A percentile compares a stretch with the other conserved stretches of the same genome.
Conservation (phyloP, 169 alveolate species). For the Plasmodium ovale region DNA sequence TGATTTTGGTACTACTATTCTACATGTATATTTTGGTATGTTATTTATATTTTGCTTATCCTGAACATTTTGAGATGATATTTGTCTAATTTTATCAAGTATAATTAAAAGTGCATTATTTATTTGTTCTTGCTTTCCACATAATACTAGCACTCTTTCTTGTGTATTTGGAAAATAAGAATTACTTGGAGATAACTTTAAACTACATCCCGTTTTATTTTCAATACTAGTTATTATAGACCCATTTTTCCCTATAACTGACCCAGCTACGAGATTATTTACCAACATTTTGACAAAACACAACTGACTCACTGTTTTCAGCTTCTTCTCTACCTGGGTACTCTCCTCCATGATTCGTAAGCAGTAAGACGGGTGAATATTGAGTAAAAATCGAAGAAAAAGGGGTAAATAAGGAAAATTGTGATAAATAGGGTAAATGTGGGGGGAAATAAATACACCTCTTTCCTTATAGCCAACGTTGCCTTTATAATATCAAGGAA, state of each 20-base stretch:
- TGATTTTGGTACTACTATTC: slow-evolving; percentile 75
- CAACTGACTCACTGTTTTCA: slow-evolving; percentile 1
- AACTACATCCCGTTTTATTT: slow-evolving; percentile 72
- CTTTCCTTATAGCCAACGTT: background rate
- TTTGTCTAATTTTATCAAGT: slow-evolving; percentile 61
- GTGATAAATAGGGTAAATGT: too few species aligned
- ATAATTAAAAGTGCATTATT: slow-evolving; percentile 59
- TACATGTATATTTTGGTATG: slow-evolving; percentile 56
- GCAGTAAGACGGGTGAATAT: background rate
- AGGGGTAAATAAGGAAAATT: background rate
- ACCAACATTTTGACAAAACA: slow-evolving; percentile 74
- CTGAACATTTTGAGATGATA: slow-evolving; percentile 4
- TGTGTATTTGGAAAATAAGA: slow-evolving; percentile 75
- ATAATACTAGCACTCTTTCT: slow-evolving; percentile 56
- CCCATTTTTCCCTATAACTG: slow-evolving; percentile 73
- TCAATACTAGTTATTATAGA: slow-evolving; percentile 66
- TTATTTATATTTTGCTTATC: slow-evolving; percentile 27
- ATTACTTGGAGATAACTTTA: slow-evolving; percentile 64
- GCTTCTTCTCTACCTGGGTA: slow-evolving; percentile 10
- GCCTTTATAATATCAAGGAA: background rate
- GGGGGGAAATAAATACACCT: too few species aligned
- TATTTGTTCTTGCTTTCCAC: slow-evolving; percentile 68
- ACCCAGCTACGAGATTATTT: slow-evolving; percentile 75
- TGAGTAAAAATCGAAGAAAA: background rate
- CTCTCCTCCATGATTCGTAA: slow-evolving; percentile 56